Percentiles rank a stretch among this genome's conserved stretches.
Evolutionary conservation across 257 asterid species (phyloP).

Genomic region (Capsicum rhomboideum): DNA sequence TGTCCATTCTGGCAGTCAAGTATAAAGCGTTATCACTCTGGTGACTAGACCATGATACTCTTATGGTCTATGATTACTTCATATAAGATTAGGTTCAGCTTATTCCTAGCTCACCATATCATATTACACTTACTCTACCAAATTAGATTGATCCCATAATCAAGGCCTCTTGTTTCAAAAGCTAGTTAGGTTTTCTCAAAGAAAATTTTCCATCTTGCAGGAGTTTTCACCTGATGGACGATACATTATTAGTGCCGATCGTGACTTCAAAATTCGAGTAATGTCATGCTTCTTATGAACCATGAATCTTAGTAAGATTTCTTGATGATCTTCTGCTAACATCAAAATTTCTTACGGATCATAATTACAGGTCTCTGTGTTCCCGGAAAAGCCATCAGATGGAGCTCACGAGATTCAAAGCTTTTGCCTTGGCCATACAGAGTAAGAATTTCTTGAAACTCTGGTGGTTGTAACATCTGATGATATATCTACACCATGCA

Average conservation of each 20-base stretch:
- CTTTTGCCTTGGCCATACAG: conserved; percentile 94
- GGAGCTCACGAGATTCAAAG: conserved; percentile 89
- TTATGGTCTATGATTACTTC: not conserved
- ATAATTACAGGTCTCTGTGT: conserved; percentile 56
- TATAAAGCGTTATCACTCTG: not conserved
- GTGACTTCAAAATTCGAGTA: conserved; percentile 98
- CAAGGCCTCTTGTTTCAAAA: not conserved
- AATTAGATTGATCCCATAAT: not conserved
- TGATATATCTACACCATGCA: not conserved
- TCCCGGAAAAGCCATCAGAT: conserved; percentile 59
- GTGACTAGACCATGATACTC: not conserved
- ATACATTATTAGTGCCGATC: conserved; percentile 74
- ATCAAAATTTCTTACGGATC: conserved; percentile 10
- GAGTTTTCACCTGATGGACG: conserved; percentile 78
- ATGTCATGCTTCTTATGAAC: conserved; percentile 4
- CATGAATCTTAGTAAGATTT: not conserved
- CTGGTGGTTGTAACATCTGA: not conserved
- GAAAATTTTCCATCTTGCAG: conserved; percentile 30
- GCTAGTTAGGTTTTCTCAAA: not conserved
- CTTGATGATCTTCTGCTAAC: not conserved
- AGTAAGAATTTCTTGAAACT: conserved; percentile 36
- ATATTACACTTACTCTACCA: not conserved
- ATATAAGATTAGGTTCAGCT: not conserved
- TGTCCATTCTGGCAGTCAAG: not conserved
- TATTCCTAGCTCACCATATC: not conserved